Conservation (phyloP, 2,329 filamentous ascomycete genomes). For the Fusarium miscanthi region DNA sequence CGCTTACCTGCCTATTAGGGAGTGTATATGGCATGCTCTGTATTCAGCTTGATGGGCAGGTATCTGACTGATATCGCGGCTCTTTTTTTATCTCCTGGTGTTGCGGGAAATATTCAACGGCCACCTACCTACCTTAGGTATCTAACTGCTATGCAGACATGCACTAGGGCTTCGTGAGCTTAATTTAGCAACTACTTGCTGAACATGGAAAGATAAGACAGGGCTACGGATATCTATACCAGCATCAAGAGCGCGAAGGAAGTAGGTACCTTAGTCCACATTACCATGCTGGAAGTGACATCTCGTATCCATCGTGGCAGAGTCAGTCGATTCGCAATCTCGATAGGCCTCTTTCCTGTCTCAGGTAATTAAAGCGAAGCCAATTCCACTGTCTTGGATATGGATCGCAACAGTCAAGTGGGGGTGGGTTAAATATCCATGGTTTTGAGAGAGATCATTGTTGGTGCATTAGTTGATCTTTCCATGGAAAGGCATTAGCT, state of each 20-base stretch:
- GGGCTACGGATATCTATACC: neutral
- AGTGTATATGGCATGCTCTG: neutral
- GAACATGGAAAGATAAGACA: neutral
- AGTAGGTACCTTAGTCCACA: neutral
- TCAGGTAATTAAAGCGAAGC: neutral
- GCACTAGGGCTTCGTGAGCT: neutral
- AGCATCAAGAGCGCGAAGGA: neutral
- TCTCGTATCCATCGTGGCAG: conserved; percentile 4
- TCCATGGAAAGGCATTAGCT: neutral
- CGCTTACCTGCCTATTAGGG: neutral
- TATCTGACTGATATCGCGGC: neutral
- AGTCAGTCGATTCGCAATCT: neutral
- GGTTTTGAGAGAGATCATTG: neutral
- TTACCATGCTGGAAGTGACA: neutral
- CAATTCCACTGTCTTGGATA: neutral
- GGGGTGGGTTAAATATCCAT: neutral
- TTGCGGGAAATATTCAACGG: neutral
- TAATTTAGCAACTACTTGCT: conserved; percentile 1
- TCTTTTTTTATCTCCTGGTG: neutral
- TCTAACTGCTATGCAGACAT: neutral
- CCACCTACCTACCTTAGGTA: neutral
- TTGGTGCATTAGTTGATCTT: neutral
- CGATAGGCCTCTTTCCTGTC: neutral
- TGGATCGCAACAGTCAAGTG: neutral
- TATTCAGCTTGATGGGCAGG: neutral